Evolutionary conservation across 257 asterid genomes (phyloP).

Genomic region (Solanum chiquidenum): DNA sequence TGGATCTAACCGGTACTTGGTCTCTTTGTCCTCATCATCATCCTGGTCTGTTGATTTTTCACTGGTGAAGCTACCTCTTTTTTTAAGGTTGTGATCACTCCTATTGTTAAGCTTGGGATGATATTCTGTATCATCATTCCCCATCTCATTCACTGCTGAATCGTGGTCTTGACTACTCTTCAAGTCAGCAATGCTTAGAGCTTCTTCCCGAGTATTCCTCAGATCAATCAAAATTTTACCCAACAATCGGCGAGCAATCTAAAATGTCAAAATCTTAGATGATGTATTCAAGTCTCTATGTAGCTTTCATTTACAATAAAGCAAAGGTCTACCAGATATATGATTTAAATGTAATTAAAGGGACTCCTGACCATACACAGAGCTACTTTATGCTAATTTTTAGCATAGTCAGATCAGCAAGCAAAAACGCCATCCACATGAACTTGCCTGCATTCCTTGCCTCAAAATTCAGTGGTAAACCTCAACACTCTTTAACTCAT

Average conservation of each 20-base stretch:
- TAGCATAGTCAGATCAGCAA: background rate
- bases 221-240: constrained; percentile 83
- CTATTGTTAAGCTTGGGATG: constrained; percentile 31
- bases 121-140: background rate
- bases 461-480: background rate
- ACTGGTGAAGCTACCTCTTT: constrained; percentile 63
- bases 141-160: constrained; percentile 14
- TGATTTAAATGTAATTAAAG: background rate
- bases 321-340: background rate
- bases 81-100: constrained; percentile 42
- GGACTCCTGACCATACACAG: background rate
- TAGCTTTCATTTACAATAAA: background rate
- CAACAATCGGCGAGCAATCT: constrained; percentile 89
- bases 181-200: constrained; percentile 70
- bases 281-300: background rate
- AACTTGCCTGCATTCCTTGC: background rate
- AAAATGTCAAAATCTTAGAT: constrained; percentile 6
- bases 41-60: constrained; percentile 75
- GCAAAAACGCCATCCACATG: background rate
- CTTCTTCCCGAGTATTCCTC: constrained; percentile 86
- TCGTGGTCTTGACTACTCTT: constrained; percentile 47
- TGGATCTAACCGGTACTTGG: constrained; percentile 88
- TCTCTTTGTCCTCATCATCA: constrained; percentile 82
- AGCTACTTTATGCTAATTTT: background rate
- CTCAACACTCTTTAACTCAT: background rate